phyloP scores from a whole-genome alignment of 257 asterid genomes.

The Vinca minor region DNA sequence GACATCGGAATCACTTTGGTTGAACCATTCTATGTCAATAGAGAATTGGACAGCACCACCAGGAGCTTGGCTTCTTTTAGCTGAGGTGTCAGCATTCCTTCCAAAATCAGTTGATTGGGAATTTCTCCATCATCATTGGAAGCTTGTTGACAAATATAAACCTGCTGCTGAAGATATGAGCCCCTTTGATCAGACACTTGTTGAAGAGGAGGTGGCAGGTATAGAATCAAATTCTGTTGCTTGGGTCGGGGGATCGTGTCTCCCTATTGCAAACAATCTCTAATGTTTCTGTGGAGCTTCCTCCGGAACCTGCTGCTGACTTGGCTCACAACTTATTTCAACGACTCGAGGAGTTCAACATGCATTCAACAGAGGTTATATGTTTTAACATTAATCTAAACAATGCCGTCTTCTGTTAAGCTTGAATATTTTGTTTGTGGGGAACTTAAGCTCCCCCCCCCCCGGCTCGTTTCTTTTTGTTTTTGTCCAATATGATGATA shows the following conservation, averaged over 20 bases:
- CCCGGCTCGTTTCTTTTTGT: no score
- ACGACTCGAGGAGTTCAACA: constrained; percentile 71
- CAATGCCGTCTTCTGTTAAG: not conserved
- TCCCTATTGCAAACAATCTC: constrained; percentile 84
- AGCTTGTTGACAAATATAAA: constrained; percentile 64
- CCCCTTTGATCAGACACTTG: constrained; percentile 26
- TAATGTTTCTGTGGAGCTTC: constrained; percentile 68
- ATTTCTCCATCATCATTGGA: constrained; percentile 85
- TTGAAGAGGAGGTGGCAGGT: constrained; percentile 35
- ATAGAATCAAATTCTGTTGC: constrained; percentile 49
- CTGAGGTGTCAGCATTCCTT: constrained; percentile 72
- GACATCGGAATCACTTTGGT: constrained; percentile 62
- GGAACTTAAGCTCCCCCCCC: no score
- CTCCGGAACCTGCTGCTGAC: constrained; percentile 85
- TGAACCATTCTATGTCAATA: constrained; percentile 41
- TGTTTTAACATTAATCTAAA: not conserved
- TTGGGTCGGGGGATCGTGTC: constrained; percentile 90
- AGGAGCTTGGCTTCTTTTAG: constrained; percentile 91
- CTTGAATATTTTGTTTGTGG: no score
- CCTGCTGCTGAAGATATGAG: constrained; percentile 33
- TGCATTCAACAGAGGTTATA: constrained; percentile 96
- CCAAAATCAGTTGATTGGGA: constrained; percentile 82
- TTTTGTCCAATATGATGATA: not conserved
- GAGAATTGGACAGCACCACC: constrained; percentile 95
- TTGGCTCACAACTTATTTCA: constrained; percentile 72